Base-by-base conservation (phyloP, 768 basidiomycete species). In the Lactifluus volemus region DNA sequence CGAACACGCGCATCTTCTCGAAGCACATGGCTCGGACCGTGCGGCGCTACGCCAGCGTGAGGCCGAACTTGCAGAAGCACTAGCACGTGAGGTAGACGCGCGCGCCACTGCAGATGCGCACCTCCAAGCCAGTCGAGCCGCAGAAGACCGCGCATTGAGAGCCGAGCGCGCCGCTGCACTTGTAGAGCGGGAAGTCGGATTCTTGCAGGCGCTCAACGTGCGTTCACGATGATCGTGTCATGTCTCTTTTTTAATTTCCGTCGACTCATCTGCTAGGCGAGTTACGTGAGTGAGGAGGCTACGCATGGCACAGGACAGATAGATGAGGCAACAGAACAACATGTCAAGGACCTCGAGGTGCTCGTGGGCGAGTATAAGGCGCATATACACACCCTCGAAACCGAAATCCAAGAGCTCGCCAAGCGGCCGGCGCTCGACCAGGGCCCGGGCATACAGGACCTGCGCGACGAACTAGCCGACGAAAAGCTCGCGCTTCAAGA, bases 181-280 rank as follows among this genome's bases (percentile, higher is more conserved):
- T 4, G 74, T 76, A 0, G 85, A 88, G 65, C 70, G 82, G 34
- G 87, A 90, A 65, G 78, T 82, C n/a, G 75, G 78, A n/a, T 87
- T 85, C 68, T 68, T 87, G 58, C 77, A 83, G 61, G 84, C 84
- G 0, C 74, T 89, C n/a, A 73, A 89, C 67, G 86, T 86, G 51
- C 52, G 84, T 76, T 44, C 9, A 5, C 7, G 4, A 6, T 34
- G 5, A 32, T 19, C n/a, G 48, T 19, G 47, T 25, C 25, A 48
- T 3, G 8, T 30, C 12, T 8, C 60, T 10, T 32, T 7, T 29
- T 25, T 1, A 1, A 1, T 25, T 25, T 25, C 25, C 32, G 42
- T n/a, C 25, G 12, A 32, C 7, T 14, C n/a, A 41, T 32, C 11
- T 30, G 21, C 8, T 6, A 86, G 84, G 81, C 83, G 0, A 87